phyloP scores from a whole-genome alignment of 1,139 yeast genomes.

The Chernovozyma aurita region DNA sequence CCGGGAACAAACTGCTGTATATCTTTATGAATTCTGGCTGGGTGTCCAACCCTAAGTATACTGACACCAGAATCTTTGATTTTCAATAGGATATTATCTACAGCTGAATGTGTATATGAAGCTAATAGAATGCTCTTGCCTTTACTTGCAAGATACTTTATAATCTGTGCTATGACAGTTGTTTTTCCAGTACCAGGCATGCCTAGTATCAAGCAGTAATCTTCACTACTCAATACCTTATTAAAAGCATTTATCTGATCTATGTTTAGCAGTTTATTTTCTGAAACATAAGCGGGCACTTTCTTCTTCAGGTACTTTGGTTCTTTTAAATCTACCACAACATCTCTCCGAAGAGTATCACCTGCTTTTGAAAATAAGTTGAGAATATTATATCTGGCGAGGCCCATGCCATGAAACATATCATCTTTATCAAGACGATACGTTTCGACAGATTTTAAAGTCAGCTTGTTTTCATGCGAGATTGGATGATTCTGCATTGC shows the following conservation, averaged over 20 bases:
- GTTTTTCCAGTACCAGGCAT: constrained; percentile 99
- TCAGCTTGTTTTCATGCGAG: constrained; percentile 18
- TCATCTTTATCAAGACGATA: constrained; percentile 82
- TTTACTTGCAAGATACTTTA: constrained; percentile 52
- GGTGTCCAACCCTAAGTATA: constrained; percentile 56
- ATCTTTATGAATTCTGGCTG: constrained; percentile 57
- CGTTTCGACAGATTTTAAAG: constrained; percentile 11
- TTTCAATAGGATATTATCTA: constrained; percentile 83
- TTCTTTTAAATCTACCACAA: constrained; percentile 55
- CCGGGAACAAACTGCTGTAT: constrained; percentile 53
- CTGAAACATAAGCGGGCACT: neutral
- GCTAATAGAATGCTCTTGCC: constrained; percentile 72
- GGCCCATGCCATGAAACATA: constrained; percentile 66
- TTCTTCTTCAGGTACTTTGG: constrained; percentile 19
- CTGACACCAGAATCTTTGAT: constrained; percentile 45
- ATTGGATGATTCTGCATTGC: constrained; percentile 45
- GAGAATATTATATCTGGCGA: constrained; percentile 72
- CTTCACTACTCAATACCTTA: constrained; percentile 59
- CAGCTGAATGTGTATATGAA: constrained; percentile 93
- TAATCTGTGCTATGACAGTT: constrained; percentile 77
- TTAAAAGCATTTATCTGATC: constrained; percentile 73
- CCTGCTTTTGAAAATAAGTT: constrained; percentile 59
- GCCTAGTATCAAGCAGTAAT: constrained; percentile 79
- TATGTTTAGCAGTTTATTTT: constrained; percentile 37
- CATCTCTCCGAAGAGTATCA: constrained; percentile 46